Evolutionary conservation across 768 basidiomycete species (phyloP).

Genomic region (Kwoniella heveanensis): DNA sequence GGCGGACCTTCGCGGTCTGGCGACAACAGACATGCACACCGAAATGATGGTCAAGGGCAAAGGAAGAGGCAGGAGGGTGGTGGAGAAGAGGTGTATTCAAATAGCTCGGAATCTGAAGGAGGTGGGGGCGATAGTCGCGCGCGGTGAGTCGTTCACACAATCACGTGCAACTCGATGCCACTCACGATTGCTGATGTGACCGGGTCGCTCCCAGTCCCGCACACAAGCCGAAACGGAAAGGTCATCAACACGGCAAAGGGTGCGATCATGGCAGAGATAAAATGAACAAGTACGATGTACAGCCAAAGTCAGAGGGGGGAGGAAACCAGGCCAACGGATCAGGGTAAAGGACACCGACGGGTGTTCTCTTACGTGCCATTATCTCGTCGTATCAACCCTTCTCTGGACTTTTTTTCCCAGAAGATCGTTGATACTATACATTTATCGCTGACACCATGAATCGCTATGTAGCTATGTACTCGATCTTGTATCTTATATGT

Average conservation of each 20-base stretch:
- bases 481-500: constrained; percentile 4
- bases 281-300: constrained; percentile 23
- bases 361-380: too few relatives aligned
- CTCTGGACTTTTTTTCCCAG: too few relatives aligned
- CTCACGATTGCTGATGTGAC: not conserved
- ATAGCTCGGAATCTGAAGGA: constrained; percentile 26
- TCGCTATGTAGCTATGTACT: constrained; percentile 6
- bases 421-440: too few relatives aligned
- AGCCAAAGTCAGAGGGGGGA: constrained; percentile 12
- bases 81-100: constrained; percentile 50
- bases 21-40: not conserved
- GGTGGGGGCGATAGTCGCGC: constrained; percentile 36
- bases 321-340: constrained; percentile 3
- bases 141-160: constrained; percentile 15
- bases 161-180: not conserved
- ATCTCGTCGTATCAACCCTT: not conserved
- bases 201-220: not conserved
- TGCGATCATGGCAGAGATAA: constrained; percentile 15
- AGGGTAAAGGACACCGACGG: not conserved
- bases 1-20: constrained; percentile 6
- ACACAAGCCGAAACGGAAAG: constrained; percentile 11
- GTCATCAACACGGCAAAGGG: constrained; percentile 17
- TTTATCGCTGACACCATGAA: too few relatives aligned
- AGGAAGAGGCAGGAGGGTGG: constrained; percentile 7
- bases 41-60: constrained; percentile 2